These are phyloP conservation scores for Mortierella alpina DNA, from an alignment of 192 early-diverging fungal species.

Conservation along the genomic window DNA sequence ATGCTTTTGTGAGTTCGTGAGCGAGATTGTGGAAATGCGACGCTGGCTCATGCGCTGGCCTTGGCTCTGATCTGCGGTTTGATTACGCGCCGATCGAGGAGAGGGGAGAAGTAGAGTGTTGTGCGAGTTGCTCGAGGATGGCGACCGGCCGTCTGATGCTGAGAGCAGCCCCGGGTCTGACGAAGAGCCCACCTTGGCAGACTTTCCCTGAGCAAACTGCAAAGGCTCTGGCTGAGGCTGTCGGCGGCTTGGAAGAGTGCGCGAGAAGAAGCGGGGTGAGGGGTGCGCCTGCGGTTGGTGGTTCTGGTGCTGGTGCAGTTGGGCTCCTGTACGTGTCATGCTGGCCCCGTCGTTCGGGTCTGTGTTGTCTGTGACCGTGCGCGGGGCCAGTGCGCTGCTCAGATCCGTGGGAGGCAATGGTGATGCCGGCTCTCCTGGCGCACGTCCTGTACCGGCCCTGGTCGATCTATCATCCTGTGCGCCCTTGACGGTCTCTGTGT, in stretches of 20 bases:
- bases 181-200: background rate
- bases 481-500: constrained; percentile 9
- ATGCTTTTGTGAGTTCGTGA: constrained; percentile 20
- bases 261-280: constrained; percentile 23
- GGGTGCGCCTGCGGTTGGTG: background rate
- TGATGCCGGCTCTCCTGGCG: too few relatives aligned
- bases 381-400: too few relatives aligned
- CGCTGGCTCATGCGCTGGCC: background rate
- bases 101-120: background rate
- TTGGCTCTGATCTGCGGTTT: background rate
- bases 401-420: too few relatives aligned
- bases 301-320: background rate
- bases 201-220: background rate
- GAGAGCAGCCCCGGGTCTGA: background rate
- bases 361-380: background rate
- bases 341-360: background rate
- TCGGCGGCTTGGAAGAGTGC: constrained; percentile 17
- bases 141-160: background rate
- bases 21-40: constrained; percentile 1
- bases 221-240: constrained; percentile 20
- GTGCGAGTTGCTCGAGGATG: background rate
- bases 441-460: background rate
- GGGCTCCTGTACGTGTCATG: background rate
- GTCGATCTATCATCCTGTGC: constrained; percentile 5
- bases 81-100: background rate